Percentiles rank a stretch among this genome's conserved stretches.
Evolutionary conservation across 176 grass and related monocot genomes (phyloP).

Genomic region (Dendrocalamus sinicus): DNA sequence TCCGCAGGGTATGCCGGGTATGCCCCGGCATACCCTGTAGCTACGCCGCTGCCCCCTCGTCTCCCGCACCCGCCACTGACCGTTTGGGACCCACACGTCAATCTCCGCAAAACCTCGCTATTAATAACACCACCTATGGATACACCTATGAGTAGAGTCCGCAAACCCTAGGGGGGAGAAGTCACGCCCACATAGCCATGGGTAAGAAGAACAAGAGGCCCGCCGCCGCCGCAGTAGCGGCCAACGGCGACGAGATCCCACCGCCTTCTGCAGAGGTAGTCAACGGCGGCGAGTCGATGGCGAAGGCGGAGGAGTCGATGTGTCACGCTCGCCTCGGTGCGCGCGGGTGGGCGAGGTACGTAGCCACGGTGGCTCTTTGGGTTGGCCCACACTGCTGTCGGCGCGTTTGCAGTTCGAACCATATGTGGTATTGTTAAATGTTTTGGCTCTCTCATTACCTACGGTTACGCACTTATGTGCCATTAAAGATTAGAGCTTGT

Average conservation of each 20-base stretch:
- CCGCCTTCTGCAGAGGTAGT: not conserved
- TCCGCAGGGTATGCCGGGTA: too few species aligned
- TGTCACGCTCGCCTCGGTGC: too few species aligned
- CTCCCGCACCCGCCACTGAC: conserved; percentile 16
- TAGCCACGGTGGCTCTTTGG: too few species aligned
- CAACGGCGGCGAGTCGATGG: not conserved
- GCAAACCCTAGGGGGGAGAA: not conserved
- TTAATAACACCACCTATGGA: not conserved
- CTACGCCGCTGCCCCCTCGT: not conserved
- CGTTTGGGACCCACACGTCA: not conserved
- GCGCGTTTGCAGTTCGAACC: too few species aligned
- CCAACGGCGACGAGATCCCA: not conserved
- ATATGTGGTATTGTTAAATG: too few species aligned
- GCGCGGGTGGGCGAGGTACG: too few species aligned
- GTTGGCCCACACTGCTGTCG: too few species aligned
- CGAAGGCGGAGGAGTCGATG: too few species aligned
- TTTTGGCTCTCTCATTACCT: too few species aligned
- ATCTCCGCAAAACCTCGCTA: not conserved
- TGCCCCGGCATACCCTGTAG: too few species aligned
- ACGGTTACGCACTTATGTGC: too few species aligned
- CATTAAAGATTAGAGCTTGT: too few species aligned
- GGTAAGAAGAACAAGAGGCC: not conserved
- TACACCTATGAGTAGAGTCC: not conserved
- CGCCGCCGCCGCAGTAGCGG: not conserved
- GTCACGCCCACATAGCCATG: not conserved